phyloP scores from a whole-genome alignment of 768 basidiomycete species.

The Clitopilus hobsonii region DNA sequence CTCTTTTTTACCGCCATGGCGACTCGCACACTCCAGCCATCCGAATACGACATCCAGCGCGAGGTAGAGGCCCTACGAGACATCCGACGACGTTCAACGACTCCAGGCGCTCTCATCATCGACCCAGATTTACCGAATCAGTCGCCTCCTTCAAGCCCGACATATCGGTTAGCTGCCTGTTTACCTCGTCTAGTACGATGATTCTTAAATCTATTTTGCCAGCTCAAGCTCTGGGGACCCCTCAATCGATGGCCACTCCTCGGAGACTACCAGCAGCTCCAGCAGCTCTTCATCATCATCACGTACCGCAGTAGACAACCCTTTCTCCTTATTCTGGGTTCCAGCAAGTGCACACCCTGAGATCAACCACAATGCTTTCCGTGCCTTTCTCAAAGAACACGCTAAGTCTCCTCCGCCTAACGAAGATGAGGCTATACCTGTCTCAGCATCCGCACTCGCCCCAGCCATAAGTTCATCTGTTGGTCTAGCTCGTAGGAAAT shows the following conservation, averaged over 20 bases:
- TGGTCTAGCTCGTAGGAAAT: slow-evolving; percentile 76
- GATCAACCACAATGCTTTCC: slow-evolving; percentile 94
- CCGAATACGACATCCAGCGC: slow-evolving; percentile 79
- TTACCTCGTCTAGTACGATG: background rate
- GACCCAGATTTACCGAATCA: slow-evolving; percentile 90
- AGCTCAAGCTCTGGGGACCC: slow-evolving; percentile 5
- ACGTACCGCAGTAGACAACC: slow-evolving; percentile 59
- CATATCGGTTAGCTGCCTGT: slow-evolving; percentile 40
- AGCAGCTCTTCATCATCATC: slow-evolving; percentile 19
- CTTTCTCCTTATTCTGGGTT: slow-evolving; percentile 96
- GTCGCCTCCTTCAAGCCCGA: slow-evolving; percentile 56
- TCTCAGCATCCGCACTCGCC: slow-evolving; percentile 35
- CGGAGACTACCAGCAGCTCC: slow-evolving; percentile 14
- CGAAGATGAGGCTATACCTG: slow-evolving; percentile 34
- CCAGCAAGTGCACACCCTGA: slow-evolving; percentile 96
- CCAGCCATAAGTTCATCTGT: slow-evolving; percentile 35
- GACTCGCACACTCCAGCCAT: slow-evolving; percentile 60
- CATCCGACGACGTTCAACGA: slow-evolving; percentile 77
- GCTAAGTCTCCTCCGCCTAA: slow-evolving; percentile 55
- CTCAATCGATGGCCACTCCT: slow-evolving; percentile 20
- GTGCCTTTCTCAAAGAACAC: slow-evolving; percentile 93
- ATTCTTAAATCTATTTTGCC: background rate
- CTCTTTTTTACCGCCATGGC: slow-evolving; percentile 25
- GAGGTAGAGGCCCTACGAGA: slow-evolving; percentile 85
- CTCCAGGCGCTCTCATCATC: slow-evolving; percentile 77